phyloP scores from a whole-genome alignment of 2,329 filamentous ascomycete species.

The Whalleya microplaca region DNA sequence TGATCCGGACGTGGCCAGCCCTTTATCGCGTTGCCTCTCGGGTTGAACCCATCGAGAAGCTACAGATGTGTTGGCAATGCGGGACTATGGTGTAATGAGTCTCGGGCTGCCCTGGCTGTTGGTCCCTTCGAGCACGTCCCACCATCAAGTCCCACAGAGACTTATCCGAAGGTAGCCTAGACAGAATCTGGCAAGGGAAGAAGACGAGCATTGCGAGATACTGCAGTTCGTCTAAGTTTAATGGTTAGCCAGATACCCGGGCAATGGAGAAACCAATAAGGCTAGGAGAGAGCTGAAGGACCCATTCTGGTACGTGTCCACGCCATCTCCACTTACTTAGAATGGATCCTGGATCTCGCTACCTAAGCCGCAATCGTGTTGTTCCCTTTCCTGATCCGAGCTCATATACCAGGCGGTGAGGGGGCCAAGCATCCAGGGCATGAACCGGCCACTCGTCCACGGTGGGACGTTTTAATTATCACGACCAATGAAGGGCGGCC shows the following conservation, averaged over 20 bases:
- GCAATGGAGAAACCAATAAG: not conserved
- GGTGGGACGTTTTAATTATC: conserved; percentile 7
- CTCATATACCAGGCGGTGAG: conserved; percentile 19
- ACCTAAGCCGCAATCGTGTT: conserved; percentile 13
- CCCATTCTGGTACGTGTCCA: conserved; percentile 8
- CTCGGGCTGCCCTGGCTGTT: not conserved
- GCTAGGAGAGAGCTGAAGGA: not conserved
- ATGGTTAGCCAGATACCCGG: not conserved
- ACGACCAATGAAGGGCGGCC: conserved; percentile 7
- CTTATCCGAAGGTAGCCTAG: not conserved
- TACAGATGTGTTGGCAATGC: not conserved
- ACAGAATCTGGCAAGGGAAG: not conserved
- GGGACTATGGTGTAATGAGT: not conserved
- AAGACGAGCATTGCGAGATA: not conserved
- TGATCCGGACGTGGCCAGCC: not conserved
- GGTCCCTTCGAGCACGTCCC: not conserved
- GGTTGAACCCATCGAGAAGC: not conserved
- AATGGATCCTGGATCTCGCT: conserved; percentile 6
- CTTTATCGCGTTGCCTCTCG: not conserved
- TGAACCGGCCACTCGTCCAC: conserved; percentile 13
- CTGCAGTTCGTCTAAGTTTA: not conserved
- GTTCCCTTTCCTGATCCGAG: conserved; percentile 22
- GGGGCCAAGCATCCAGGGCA: conserved; percentile 10
- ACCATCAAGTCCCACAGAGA: not conserved
- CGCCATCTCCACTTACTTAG: conserved; percentile 12